Evolutionary conservation across 1,284 basidiomycete genomes (phyloP), one percentile per base, ranked within the genome.

Genomic region (Anthracocystis walkeri): DNA sequence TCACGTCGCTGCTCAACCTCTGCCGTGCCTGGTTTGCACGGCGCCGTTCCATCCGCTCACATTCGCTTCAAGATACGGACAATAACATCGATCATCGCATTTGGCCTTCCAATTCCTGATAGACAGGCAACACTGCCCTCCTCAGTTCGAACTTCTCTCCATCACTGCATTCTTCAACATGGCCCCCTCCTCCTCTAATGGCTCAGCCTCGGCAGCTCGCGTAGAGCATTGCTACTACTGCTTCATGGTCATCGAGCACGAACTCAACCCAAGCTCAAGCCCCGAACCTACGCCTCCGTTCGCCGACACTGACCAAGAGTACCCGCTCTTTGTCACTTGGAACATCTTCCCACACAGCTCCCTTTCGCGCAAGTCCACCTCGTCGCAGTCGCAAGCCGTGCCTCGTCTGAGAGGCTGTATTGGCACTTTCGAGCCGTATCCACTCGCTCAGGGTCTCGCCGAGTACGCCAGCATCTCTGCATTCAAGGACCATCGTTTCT

Each of bases 281-380:
- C 67, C 60, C 5, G 21, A 33, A 33, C 59, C 46, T 51, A 78
- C 20, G 31, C 58, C 55, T 11, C 50, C 72, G 0, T 70, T 72
- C 21, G 7, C 40, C 12, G 55, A 75, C 31, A 52, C 56, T 16
- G 54, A 35, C 8, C 46, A 56, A 21, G 67, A 78, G 51, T 53
- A 94, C 85, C 94, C 95, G 7, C 88, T 99, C 62, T 99, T 99
- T 86, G 93, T 99, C 38, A 98, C 96, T 2, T 99, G 96, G 95
- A 95, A 94, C 87, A 92, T 84, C 59, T 58, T 61, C 87, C 57
- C 89, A 87, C 69, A 65, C 25, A 56, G 54, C 56, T 52, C 48
- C 7, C 27, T 49, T 29, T 49, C 59, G 38, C 58, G 58, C 42
- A 58, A 64, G 45, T 51, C 59, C 48, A 20, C 29, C 20, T 61